These are phyloP conservation scores for Pestalotiopsis sp. DNA, from an alignment of 2,329 filamentous ascomycete genomes.

Conservation along the genomic window DNA sequence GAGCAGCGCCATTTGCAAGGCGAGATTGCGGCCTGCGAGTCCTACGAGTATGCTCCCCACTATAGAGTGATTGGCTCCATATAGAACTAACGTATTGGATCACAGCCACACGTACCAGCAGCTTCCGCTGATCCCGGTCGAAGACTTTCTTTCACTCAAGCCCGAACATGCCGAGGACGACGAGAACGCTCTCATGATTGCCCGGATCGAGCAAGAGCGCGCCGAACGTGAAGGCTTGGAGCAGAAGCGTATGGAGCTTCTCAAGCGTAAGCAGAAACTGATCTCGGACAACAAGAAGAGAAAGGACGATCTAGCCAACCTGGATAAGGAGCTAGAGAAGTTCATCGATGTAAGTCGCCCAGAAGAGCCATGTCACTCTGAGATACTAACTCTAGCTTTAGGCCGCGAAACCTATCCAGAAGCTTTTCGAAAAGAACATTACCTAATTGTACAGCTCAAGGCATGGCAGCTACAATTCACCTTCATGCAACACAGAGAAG, in stretches of 20 bases:
- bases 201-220: constrained; percentile 88
- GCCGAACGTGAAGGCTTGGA: constrained; percentile 83
- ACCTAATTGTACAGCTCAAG: not conserved
- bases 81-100: constrained; percentile 1
- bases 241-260: constrained; percentile 75
- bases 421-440: constrained; percentile 72
- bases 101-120: constrained; percentile 82
- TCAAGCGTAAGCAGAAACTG: constrained; percentile 66
- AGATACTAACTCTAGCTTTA: constrained; percentile 33
- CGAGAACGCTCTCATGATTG: constrained; percentile 83
- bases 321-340: constrained; percentile 90
- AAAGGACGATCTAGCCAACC: constrained; percentile 87
- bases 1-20: constrained; percentile 89
- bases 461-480: not conserved
- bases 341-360: constrained; percentile 73
- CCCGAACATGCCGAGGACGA: constrained; percentile 73
- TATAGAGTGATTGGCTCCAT: constrained; percentile 62
- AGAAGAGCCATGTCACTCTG: constrained; percentile 11
- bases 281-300: constrained; percentile 81
- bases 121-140: constrained; percentile 79
- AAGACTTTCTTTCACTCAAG: constrained; percentile 77
- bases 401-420: constrained; percentile 87
- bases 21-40: constrained; percentile 88
- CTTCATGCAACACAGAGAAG: constrained; percentile 8
- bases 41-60: constrained; percentile 72